phyloP scores from a whole-genome alignment of 768 basidiomycete genomes.

The Rickenella mellea region DNA sequence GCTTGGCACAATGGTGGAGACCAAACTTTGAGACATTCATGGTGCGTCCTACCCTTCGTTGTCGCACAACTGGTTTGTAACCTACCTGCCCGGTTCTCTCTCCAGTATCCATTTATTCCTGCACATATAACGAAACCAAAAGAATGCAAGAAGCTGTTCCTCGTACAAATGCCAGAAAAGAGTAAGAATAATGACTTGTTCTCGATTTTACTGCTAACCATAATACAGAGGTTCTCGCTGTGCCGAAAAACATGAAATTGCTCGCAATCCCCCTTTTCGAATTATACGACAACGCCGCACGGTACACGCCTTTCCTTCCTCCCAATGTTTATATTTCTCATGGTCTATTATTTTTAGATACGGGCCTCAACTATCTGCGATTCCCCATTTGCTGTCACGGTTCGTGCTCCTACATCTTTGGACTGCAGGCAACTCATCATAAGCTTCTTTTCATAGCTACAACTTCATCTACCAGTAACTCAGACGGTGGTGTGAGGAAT shows the following conservation, averaged over 20 bases:
- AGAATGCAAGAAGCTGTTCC: constrained; percentile 93
- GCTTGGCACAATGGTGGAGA: constrained; percentile 97
- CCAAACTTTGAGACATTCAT: constrained; percentile 99
- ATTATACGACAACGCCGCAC: constrained; percentile 92
- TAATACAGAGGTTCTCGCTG: constrained; percentile 78
- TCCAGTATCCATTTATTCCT: constrained; percentile 86
- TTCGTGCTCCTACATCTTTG: constrained; percentile 19
- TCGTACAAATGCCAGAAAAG: constrained; percentile 90
- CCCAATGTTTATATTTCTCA: neutral
- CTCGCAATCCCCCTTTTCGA: constrained; percentile 95
- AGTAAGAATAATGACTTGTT: constrained; percentile 46
- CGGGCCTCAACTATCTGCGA: constrained; percentile 89
- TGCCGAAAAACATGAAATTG: constrained; percentile 98
- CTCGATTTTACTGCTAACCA: neutral
- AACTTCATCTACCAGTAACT: constrained; percentile 71
- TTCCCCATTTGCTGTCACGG: constrained; percentile 87
- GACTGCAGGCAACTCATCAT: neutral
- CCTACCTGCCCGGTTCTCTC: neutral
- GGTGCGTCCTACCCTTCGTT: constrained; percentile 40
- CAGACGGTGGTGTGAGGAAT: too few relatives aligned
- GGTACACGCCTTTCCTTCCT: constrained; percentile 30
- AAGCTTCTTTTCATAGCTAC: constrained; percentile 21
- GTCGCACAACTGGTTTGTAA: neutral
- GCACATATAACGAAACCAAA: constrained; percentile 97
- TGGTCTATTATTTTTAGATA: constrained; percentile 37